These are phyloP conservation scores for Candida cerambycidarum DNA, from an alignment of 805 yeast species.

Conservation along the genomic window DNA sequence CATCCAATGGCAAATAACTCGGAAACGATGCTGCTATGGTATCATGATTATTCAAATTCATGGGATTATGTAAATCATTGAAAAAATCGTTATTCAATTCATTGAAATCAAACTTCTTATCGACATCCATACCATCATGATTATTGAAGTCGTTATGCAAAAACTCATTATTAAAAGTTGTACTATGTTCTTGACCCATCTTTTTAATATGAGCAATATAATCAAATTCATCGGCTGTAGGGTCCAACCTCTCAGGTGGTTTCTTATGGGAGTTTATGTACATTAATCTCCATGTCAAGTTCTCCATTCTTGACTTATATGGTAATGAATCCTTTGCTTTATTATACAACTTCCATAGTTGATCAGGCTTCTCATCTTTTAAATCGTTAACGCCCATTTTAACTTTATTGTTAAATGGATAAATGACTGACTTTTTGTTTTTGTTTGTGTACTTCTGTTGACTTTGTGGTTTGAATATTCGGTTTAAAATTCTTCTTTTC, in stretches of 20 bases:
- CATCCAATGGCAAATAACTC: background rate
- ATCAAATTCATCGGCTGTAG: constrained; percentile 56
- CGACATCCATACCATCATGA: background rate
- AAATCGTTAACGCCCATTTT: constrained; percentile 8
- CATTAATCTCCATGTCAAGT: constrained; percentile 88
- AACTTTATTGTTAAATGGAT: background rate
- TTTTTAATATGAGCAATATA: constrained; percentile 63
- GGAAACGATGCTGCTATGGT: constrained; percentile 1
- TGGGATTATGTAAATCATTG: constrained; percentile 9
- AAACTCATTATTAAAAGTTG: background rate
- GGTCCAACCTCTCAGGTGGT: constrained; percentile 28
- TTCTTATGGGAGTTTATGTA: constrained; percentile 34
- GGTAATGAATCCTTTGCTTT: constrained; percentile 75
- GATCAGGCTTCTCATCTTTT: constrained; percentile 19
- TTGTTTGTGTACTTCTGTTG: too few relatives aligned
- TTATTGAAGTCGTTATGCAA: background rate
- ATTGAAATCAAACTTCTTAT: constrained; percentile 2
- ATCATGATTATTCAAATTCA: constrained; percentile 6
- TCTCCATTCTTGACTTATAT: constrained; percentile 74
- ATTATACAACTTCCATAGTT: constrained; percentile 78
- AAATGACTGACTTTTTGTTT: too few relatives aligned
- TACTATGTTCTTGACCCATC: constrained; percentile 43
- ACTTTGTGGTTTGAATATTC: too few relatives aligned
- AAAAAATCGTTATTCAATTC: constrained; percentile 9
- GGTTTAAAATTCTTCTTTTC: too few relatives aligned